phyloP scores from a whole-genome alignment of 345 rosid genomes.

The Bruguiera gymnorhiza region DNA sequence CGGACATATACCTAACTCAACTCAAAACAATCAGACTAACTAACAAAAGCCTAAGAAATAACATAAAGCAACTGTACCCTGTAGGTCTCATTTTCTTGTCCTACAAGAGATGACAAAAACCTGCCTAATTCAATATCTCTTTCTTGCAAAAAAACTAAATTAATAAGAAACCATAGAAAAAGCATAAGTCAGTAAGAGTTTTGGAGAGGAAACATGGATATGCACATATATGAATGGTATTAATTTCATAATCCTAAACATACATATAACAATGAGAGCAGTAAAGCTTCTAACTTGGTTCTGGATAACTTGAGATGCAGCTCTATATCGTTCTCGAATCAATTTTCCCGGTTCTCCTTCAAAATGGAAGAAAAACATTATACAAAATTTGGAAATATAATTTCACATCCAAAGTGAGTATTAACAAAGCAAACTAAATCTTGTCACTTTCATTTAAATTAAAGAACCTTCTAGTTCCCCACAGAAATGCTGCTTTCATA shows the following conservation, averaged over 20 bases:
- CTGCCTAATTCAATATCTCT: too few species aligned
- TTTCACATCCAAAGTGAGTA: neutral
- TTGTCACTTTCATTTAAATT: too few species aligned
- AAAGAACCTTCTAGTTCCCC: too few species aligned
- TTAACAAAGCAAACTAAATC: too few species aligned
- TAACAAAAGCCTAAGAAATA: too few species aligned
- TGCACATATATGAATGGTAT: slow-evolving; percentile 7
- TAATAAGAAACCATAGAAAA: neutral
- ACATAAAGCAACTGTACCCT: too few species aligned
- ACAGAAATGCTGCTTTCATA: too few species aligned
- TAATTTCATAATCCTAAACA: slow-evolving; percentile 34
- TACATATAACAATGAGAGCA: slow-evolving; percentile 40
- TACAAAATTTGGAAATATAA: neutral
- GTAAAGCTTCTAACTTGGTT: slow-evolving; percentile 82
- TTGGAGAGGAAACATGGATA: neutral
- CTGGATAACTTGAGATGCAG: slow-evolving; percentile 98
- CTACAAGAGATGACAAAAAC: too few species aligned
- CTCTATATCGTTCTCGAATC: slow-evolving; percentile 89
- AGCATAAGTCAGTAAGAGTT: neutral
- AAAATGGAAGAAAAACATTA: slow-evolving; percentile 2
- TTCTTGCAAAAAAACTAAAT: too few species aligned
- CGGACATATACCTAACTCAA: too few species aligned
- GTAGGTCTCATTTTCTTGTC: too few species aligned
- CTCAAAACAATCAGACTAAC: too few species aligned
- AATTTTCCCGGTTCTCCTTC: slow-evolving; percentile 90